Base-by-base conservation (phyloP, 129 eudicot genomes). In the Escallonia rubra region DNA sequence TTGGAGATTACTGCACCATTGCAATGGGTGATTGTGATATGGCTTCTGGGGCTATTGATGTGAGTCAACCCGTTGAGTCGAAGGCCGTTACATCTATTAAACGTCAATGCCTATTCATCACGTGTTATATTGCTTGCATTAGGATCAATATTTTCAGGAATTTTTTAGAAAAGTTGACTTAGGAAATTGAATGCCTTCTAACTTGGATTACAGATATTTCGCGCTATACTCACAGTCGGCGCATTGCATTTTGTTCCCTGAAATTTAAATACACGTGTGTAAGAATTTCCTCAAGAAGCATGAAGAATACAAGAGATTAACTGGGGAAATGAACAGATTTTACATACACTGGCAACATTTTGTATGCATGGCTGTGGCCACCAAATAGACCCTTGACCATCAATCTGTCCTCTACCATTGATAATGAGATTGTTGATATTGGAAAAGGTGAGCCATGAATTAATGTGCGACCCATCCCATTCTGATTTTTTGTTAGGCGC, bases 381-480 rank as follows among this genome's bases (percentile, higher is more conserved):
- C 95, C 90, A 84, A 61, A 81, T 72, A 43, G 75, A 65, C 48
- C 95, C 95, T 48, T 64, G 83, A 64, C 88, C 93, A 45, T 86
- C 81, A 67, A 86, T 69, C 46, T 52, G 78, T 44, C 93, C 93
- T 43, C 52, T 70, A 7, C 93, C 93, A 16, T 69, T 77, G 2
- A 86, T 63, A 5, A 73, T 75, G 57, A 86, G 86, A n/a, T 82
- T 80, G 14, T 72, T 72, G 48, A 80, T 67, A 59, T 43, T 49
- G 0, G 72, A 56, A 73, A 86, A 86, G 13, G 54, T 38, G 41
- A 86, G 71, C 89, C 93, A 86, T 59, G 76, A 41, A 44, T 86
- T 52, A 0, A 50, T 41, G 57, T 68, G 86, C 14, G 16, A 47
- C 59, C 85, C 82, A 5, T 4, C 12, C 89, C 85, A 77, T 43